Conservation (phyloP, 768 basidiomycete species). For the Boletus vermiculosoides region DNA sequence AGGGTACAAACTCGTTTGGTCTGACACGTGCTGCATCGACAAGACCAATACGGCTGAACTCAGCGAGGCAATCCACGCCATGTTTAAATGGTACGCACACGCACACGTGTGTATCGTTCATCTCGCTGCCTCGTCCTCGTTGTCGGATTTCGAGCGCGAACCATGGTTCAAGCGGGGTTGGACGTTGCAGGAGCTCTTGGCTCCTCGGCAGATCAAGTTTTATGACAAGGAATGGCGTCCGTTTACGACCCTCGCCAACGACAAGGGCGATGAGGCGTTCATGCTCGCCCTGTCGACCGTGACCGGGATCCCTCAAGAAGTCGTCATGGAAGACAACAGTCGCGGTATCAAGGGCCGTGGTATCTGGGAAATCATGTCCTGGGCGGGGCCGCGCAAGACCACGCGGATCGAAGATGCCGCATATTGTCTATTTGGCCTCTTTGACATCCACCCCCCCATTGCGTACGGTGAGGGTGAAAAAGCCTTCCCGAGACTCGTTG, state of each 20-base stretch:
- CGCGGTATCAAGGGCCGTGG: conserved; percentile 13
- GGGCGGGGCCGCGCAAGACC: conserved; percentile 31
- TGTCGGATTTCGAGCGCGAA: conserved; percentile 17
- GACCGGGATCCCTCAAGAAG: conserved; percentile 20
- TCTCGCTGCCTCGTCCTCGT: conserved; percentile 16
- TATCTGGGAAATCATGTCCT: conserved; percentile 29
- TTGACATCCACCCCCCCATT: conserved; percentile 23
- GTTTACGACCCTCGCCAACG: conserved; percentile 14
- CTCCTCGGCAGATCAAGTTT: conserved; percentile 28
- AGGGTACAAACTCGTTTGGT: conserved; percentile 27
- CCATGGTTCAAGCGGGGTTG: conserved; percentile 29
- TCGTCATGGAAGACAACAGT: conserved; percentile 21
- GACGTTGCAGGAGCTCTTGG: conserved; percentile 29
- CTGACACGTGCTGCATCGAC: conserved; percentile 34
- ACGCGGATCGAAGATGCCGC: conserved; percentile 30
- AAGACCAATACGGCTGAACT: conserved; percentile 26
- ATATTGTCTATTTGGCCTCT: conserved; percentile 30
- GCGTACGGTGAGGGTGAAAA: conserved; percentile 32
- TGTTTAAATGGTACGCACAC: conserved; percentile 34
- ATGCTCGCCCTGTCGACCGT: conserved; percentile 12
- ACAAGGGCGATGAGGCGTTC: conserved; percentile 13
- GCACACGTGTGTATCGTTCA: conserved; percentile 31
- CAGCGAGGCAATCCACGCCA: conserved; percentile 32
- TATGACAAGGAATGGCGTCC: conserved; percentile 23
- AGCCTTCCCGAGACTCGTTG: conserved; percentile 28